These are phyloP conservation scores for Corymbia citriodora DNA, from an alignment of 441 rosid species.

Conservation along the genomic window DNA sequence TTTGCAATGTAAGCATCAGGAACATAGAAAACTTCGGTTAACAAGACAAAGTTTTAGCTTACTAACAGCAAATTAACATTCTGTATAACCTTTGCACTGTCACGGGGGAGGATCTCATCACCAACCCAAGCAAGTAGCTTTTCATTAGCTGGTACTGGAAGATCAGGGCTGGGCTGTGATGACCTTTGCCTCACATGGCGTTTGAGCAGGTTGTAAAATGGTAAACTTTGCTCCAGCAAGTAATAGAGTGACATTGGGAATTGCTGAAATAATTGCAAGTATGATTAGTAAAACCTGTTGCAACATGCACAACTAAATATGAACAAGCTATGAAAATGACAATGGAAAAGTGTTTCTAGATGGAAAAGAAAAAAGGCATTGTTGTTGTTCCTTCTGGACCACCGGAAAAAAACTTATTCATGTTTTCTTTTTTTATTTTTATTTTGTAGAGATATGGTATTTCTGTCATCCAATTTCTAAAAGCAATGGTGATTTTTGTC, in stretches of 20 bases:
- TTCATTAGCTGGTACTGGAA: slow-evolving; percentile 77
- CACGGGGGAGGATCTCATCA: slow-evolving; percentile 79
- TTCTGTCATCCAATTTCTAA: neutral
- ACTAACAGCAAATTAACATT: neutral
- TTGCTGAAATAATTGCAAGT: slow-evolving; percentile 34
- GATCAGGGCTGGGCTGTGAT: slow-evolving; percentile 48
- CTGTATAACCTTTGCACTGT: slow-evolving; percentile 66
- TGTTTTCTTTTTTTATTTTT: neutral
- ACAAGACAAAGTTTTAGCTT: neutral
- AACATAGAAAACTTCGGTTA: neutral
- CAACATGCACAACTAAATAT: neutral
- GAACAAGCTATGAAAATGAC: neutral
- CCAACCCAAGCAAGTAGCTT: slow-evolving; percentile 90
- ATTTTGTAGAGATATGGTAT: neutral
- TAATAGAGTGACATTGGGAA: slow-evolving; percentile 54
- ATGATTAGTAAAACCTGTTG: neutral
- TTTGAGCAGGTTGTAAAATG: slow-evolving; percentile 71
- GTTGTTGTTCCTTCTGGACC: neutral
- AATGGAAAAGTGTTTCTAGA: neutral
- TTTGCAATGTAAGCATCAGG: slow-evolving; percentile 1
- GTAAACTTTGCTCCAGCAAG: slow-evolving; percentile 75
- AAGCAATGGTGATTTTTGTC: neutral
- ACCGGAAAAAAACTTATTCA: neutral
- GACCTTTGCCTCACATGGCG: slow-evolving; percentile 39
- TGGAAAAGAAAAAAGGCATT: neutral